phyloP scores from a whole-genome alignment of 306 rosid genomes.

The Trifolium subterraneum region DNA sequence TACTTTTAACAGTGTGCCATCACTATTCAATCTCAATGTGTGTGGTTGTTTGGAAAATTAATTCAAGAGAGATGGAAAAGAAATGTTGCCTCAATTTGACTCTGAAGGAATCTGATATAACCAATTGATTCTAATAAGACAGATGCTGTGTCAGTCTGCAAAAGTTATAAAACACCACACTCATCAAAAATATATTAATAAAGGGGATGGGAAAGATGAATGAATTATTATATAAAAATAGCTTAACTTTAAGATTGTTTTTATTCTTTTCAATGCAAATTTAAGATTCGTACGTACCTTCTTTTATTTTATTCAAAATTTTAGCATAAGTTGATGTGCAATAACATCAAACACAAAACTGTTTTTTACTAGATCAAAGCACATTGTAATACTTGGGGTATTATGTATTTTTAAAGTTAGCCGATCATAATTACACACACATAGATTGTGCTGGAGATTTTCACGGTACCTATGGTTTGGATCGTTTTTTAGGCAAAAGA shows the following conservation, averaged over 20 bases:
- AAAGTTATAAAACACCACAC: constrained; percentile 57
- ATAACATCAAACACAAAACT: not conserved
- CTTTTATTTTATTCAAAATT: constrained; percentile 9
- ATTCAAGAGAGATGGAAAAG: constrained; percentile 31
- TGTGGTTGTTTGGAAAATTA: constrained; percentile 14
- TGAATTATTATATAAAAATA: not conserved
- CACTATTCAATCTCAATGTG: constrained; percentile 43
- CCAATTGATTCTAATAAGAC: constrained; percentile 99
- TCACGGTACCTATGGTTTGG: too few relatives aligned
- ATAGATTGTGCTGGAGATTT: too few relatives aligned
- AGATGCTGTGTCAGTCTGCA: constrained; percentile 99
- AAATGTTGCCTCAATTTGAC: constrained; percentile 88
- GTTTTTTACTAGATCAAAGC: not conserved
- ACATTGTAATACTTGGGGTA: too few relatives aligned
- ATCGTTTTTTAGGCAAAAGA: too few relatives aligned
- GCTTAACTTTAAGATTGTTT: constrained; percentile 4
- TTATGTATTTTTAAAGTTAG: not conserved
- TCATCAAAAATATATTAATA: not conserved
- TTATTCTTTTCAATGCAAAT: not conserved
- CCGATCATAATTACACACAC: not conserved
- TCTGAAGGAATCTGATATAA: constrained; percentile 98
- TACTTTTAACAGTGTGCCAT: constrained; percentile 34
- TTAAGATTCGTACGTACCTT: not conserved
- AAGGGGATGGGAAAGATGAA: not conserved
- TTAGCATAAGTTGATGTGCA: not conserved